Conservation (phyloP, 306 rosid species). For the Geum urbanum region DNA sequence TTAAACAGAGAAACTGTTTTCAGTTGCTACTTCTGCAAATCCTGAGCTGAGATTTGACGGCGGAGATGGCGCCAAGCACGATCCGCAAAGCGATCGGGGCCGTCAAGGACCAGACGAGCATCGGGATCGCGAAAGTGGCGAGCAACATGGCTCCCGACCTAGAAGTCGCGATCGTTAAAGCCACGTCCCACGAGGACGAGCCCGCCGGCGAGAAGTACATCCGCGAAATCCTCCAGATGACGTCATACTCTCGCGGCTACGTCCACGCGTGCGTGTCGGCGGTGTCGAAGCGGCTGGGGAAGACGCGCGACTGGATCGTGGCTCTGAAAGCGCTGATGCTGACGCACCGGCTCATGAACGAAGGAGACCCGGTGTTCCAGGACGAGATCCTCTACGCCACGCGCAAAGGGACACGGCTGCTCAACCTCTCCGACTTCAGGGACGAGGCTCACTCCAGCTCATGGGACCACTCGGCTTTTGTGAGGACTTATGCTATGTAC, state of each 20-base stretch:
- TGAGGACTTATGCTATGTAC: conserved; percentile 80
- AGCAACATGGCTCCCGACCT: conserved; percentile 93
- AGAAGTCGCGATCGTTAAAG: conserved; percentile 94
- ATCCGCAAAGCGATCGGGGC: conserved; percentile 97
- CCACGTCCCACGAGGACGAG: conserved; percentile 91
- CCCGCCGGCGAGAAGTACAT: conserved; percentile 86
- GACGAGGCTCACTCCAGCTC: conserved; percentile 98
- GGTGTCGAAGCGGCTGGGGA: conserved; percentile 78
- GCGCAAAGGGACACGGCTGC: conserved; percentile 79
- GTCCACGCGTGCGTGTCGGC: conserved; percentile 67
- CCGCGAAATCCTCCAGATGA: conserved; percentile 64
- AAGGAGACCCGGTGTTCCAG: conserved; percentile 69
- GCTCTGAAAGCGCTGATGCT: conserved; percentile 77
- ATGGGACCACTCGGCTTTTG: conserved; percentile 94
- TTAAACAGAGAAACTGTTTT: background rate
- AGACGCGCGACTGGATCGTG: conserved; percentile 98
- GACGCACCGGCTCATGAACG: conserved; percentile 71
- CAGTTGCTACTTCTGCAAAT: conserved; percentile 9
- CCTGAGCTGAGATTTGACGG: conserved; percentile 7
- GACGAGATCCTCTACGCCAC: conserved; percentile 92
- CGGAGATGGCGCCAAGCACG: conserved; percentile 81
- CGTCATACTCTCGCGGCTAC: conserved; percentile 77
- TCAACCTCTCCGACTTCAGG: conserved; percentile 80
- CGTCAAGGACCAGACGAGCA: conserved; percentile 97
- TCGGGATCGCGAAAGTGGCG: conserved; percentile 92